phyloP scores from a whole-genome alignment of 108 stramenopile species.

The Bacterosira constricta region DNA sequence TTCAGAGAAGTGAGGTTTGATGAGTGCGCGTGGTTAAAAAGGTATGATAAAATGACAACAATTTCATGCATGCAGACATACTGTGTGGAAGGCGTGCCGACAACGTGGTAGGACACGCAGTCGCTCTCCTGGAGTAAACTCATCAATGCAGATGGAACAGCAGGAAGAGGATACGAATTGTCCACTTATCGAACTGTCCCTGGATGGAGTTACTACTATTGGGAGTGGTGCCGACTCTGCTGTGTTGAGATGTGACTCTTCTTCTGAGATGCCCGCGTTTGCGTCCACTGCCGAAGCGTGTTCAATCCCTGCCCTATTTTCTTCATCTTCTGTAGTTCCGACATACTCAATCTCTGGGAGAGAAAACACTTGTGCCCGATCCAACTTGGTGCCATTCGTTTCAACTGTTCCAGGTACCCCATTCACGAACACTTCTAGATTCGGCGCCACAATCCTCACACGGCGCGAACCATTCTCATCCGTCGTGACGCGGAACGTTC shows the following conservation, averaged over 20 bases:
- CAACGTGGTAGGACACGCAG: slow-evolving; percentile 82
- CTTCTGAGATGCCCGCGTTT: neutral
- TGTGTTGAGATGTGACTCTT: neutral
- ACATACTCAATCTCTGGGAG: slow-evolving; percentile 36
- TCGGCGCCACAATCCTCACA: slow-evolving; percentile 32
- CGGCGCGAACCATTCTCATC: slow-evolving; percentile 38
- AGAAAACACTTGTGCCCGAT: slow-evolving; percentile 43
- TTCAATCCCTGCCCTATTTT: neutral
- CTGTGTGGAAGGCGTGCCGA: too few species aligned
- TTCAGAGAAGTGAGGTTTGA: too few species aligned
- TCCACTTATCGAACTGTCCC: neutral
- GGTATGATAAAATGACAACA: too few species aligned
- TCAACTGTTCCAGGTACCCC: slow-evolving; percentile 30
- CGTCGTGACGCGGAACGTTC: slow-evolving; percentile 22
- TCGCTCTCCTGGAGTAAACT: slow-evolving; percentile 79
- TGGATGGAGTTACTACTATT: neutral
- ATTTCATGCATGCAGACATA: too few species aligned
- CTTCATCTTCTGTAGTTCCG: neutral
- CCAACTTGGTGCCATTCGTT: slow-evolving; percentile 39
- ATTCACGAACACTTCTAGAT: slow-evolving; percentile 31
- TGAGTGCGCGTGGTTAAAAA: too few species aligned
- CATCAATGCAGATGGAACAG: slow-evolving; percentile 93
- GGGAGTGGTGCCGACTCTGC: neutral
- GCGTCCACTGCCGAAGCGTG: neutral
- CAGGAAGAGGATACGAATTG: slow-evolving; percentile 30